Conservation (phyloP, 805 yeast genomes). For the Saccharomycopsis lassenensis region DNA sequence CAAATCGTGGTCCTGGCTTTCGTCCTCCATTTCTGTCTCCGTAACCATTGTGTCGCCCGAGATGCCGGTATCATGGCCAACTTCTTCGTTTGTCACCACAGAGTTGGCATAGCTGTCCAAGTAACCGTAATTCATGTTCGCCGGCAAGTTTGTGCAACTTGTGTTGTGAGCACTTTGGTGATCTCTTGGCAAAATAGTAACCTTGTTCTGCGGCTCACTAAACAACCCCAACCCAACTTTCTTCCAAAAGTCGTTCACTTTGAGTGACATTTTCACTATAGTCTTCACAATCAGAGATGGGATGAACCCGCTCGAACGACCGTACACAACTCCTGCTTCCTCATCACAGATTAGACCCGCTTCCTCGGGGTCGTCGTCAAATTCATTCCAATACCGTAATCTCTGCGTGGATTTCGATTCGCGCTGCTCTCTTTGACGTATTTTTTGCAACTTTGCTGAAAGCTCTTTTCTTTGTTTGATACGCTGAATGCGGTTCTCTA, state of each 20-base stretch:
- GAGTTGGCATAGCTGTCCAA: background rate
- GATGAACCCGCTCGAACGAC: conserved; percentile 3
- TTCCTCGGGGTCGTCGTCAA: conserved; percentile 18
- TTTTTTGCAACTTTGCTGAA: conserved; percentile 9
- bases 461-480: conserved; percentile 9
- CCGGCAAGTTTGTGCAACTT: background rate
- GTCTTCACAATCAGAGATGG: conserved; percentile 10
- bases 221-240: background rate
- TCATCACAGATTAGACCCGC: conserved; percentile 5
- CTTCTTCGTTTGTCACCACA: background rate
- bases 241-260: conserved; percentile 1
- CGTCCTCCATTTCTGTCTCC: conserved; percentile 7
- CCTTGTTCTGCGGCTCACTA: background rate
- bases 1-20: conserved; percentile 13
- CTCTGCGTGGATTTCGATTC: conserved; percentile 1
- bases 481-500: conserved; percentile 5
- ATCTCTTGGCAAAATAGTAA: background rate
- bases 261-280: conserved; percentile 7
- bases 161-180: too few species aligned
- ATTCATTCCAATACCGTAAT: conserved; percentile 17
- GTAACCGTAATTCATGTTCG: conserved; percentile 1
- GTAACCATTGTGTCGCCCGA: background rate
- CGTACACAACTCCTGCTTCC: conserved; percentile 5
- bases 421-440: conserved; percentile 1
- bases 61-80: background rate